Evolutionary conservation across 2,329 filamentous ascomycete genomes (phyloP).

Genomic region (Diplodia mutila): DNA sequence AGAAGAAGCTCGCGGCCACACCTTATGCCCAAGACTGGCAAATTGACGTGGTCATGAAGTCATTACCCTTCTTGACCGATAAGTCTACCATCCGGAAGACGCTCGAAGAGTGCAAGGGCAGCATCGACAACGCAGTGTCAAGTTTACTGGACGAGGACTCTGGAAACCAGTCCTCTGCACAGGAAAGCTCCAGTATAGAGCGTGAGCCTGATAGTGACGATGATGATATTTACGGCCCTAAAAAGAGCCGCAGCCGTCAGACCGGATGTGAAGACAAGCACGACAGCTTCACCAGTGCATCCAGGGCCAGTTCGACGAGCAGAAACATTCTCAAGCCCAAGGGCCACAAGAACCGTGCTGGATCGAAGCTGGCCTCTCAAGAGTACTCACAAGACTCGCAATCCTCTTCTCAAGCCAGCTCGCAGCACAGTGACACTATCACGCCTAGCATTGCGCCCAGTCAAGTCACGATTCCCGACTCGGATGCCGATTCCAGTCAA

Average conservation of each 20-base stretch:
- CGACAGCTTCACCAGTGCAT: slow-evolving; percentile 11
- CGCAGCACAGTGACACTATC: slow-evolving; percentile 1
- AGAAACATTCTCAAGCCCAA: slow-evolving; percentile 14
- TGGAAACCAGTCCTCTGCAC: slow-evolving; percentile 51
- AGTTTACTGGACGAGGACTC: slow-evolving; percentile 52
- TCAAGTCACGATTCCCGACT: slow-evolving; percentile 8
- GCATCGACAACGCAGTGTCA: slow-evolving; percentile 58
- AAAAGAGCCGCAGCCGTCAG: slow-evolving; percentile 42
- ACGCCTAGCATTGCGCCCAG: background rate
- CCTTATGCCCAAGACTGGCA: slow-evolving; percentile 58
- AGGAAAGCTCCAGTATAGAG: slow-evolving; percentile 55
- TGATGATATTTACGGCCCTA: slow-evolving; percentile 51
- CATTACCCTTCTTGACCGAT: slow-evolving; percentile 56
- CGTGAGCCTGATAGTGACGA: slow-evolving; percentile 57
- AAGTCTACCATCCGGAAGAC: slow-evolving; percentile 56
- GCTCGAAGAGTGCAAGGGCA: slow-evolving; percentile 57
- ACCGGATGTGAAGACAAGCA: background rate
- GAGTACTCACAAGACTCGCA: background rate
- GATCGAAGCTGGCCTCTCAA: slow-evolving; percentile 7
- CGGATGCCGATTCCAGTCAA: slow-evolving; percentile 5
- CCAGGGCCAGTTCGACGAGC: slow-evolving; percentile 6
- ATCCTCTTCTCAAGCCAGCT: background rate
- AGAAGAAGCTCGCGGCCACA: slow-evolving; percentile 42
- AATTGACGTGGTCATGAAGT: slow-evolving; percentile 57
- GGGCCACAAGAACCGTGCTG: slow-evolving; percentile 1